Evolutionary conservation across 1,139 yeast species (phyloP).

Genomic region (Taphrina deformans): DNA sequence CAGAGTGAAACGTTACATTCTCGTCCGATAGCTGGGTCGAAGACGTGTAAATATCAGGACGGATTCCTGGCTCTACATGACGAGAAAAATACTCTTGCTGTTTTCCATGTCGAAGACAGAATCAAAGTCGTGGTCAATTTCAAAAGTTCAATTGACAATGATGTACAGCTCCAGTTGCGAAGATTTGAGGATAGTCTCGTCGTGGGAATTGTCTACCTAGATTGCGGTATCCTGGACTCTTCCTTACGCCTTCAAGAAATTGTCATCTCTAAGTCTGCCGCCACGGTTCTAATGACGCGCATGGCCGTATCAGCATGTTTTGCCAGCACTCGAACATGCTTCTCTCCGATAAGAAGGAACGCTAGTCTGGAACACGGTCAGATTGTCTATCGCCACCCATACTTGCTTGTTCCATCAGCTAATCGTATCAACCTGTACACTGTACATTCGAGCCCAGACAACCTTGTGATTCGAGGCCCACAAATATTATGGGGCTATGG

Average conservation of each 20-base stretch:
- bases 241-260: not conserved
- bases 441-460: not conserved
- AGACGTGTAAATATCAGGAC: not conserved
- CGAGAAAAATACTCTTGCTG: not conserved
- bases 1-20: not conserved
- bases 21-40: not conserved
- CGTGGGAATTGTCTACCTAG: not conserved
- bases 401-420: not conserved
- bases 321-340: not conserved
- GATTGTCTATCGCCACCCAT: slow-evolving; percentile 8
- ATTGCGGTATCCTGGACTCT: not conserved
- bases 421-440: not conserved
- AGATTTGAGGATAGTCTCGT: not conserved
- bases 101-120: not conserved
- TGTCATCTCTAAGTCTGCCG: not conserved
- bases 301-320: not conserved
- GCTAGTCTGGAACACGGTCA: not conserved
- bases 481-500: not conserved
- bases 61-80: not conserved
- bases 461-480: not conserved
- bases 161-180: not conserved
- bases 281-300: not conserved
- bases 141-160: not conserved
- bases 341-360: not conserved
- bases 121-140: not conserved